Conservation (phyloP, 2,329 filamentous ascomycete genomes). For the Colletotrichum costaricense region DNA sequence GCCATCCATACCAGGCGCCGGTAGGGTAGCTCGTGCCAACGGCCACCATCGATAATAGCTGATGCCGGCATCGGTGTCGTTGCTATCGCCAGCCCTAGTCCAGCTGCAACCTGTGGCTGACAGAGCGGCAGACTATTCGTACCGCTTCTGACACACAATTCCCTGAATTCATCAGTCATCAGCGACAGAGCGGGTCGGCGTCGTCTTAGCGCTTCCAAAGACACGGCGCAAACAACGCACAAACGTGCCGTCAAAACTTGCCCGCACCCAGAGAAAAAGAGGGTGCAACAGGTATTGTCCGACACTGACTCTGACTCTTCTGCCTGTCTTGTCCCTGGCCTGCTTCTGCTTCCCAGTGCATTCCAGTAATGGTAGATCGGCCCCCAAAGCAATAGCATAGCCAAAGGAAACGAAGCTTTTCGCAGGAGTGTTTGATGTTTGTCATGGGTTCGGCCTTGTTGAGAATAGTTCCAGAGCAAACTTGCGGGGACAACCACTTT, state of each 20-base stretch:
- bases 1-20: slow-evolving; percentile 2
- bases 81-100: slow-evolving; percentile 5
- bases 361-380: neutral
- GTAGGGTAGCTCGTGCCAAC: neutral
- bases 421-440: slow-evolving; percentile 22
- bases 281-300: neutral
- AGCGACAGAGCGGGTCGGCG: slow-evolving; percentile 13
- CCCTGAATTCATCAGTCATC: slow-evolving; percentile 4
- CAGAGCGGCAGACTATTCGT: neutral
- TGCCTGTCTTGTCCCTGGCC: neutral
- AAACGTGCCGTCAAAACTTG: neutral
- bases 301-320: neutral
- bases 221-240: neutral
- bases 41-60: neutral
- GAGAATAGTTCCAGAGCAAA: slow-evolving; percentile 1
- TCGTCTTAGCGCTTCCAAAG: slow-evolving; percentile 11
- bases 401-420: slow-evolving; percentile 21
- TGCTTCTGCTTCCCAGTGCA: neutral
- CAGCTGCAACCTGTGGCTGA: slow-evolving; percentile 6
- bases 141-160: neutral
- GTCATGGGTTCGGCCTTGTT: slow-evolving; percentile 7
- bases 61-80: slow-evolving; percentile 22
- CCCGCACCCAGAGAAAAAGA: neutral
- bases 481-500: slow-evolving; percentile 2
- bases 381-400: neutral